Evolutionary conservation across 345 rosid genomes (phyloP), one percentile per base, ranked within the genome.

Genomic region (Aquilaria malaccensis): DNA sequence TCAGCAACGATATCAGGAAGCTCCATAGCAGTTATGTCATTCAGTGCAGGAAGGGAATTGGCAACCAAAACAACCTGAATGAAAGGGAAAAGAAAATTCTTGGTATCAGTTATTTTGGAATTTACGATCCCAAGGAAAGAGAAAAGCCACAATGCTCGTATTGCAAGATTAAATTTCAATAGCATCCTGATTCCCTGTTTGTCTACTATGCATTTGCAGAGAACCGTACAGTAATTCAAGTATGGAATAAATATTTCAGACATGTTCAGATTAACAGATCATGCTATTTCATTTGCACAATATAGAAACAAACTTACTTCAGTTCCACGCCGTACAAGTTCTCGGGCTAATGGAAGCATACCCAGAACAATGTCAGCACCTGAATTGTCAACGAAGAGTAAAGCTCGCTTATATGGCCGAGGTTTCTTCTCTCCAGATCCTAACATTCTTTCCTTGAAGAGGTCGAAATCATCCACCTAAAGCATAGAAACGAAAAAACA

Each of bases 301-400:
- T 11, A 47, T 29, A 59, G 33, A 74, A 62, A 55, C 58, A 45
- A 67, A 67, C 70, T 53, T 75, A 88, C 99, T 77, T 94, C 97
- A 67, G 99, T 94, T 78, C 99, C 97, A 69, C 81, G 85, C 14
- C 95, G 89, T 32, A 94, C 89, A 62, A 90, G 87, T 77, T 94
- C 99, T 71, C 99, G 72, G 13, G 99, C 99, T 43, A 94, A 80
- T 5, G 99, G 99, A 77, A 94, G 96, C 99, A 94, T 94, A 56
- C 99, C 99, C 43, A 94, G 79, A 69, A 94, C 79, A 68, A 94
- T 58, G 48, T 94, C 97, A 63, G 99, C 97, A 64, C 97, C 99
- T 1, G 99, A 82, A 80, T 94, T 94, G 76, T 94, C 99, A 66
- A 94, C 97, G 80, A 94, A 94, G 65, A 94, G 92, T 59, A 94